Base-by-base conservation (phyloP, 2,329 filamentous ascomycete genomes). In the Aspergillus uvarum region DNA sequence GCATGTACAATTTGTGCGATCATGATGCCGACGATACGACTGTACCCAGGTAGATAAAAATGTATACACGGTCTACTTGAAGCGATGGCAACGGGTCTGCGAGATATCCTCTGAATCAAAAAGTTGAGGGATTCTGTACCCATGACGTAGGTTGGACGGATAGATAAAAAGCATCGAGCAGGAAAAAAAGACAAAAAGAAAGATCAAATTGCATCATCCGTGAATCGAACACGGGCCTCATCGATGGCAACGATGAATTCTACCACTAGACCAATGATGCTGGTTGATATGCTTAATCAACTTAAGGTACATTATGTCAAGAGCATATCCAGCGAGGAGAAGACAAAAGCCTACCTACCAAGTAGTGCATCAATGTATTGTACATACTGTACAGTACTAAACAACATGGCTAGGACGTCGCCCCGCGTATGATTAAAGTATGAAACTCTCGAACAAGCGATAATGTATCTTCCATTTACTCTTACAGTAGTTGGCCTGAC, bases 201-300 rank as follows among this genome's bases (percentile, higher is more conserved):
- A 31, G 5, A 16, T 22, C 21, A n/a, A 16, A 10, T 26, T 72
- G 70, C 71, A 72, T 70, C 71, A 75, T 75, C 75, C 75, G 75
- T 74, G 75, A 77, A 77, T 77, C 75, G 75, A 77, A 77, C 75
- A 74, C 75, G 75, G 75, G 75, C 75, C 75, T 76, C 75, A 70
- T 77, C 75, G 75, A 77, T 76, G 74, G 74, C 74, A 76, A 76
- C 74, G 74, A 76, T 69, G 72, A 76, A 76, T 76, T 76, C 74
- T 76, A 76, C 74, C 74, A 76, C 74, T 76, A 76, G 74, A 76
- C 74, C 74, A 76, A 74, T 74, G 72, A 75, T 76, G 74, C 74
- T 72, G 38, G 42, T 70, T 31, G 16, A 11, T 19, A 21, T 19
- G 6, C 1, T 2, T 2, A 21, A 0, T 0, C 3, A 7, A 19